A percentile compares a stretch with the other conserved stretches of the same genome.
Evolutionary conservation across 371 early-diverging fungal genomes (phyloP).

Genomic region (Mortierella sp.): DNA sequence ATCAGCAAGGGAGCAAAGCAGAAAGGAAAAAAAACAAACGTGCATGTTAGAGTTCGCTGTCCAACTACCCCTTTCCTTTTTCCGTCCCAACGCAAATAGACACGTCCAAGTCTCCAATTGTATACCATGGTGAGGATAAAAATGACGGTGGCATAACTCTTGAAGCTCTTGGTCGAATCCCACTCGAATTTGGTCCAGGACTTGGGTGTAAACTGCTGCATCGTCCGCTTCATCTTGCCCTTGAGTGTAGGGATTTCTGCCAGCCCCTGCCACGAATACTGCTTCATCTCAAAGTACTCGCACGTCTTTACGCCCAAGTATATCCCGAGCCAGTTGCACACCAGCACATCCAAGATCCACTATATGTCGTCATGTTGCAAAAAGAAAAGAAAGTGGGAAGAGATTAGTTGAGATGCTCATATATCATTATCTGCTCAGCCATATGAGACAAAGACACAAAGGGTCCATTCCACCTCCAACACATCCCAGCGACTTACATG

Average conservation of each 20-base stretch:
- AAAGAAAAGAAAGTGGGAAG: neutral
- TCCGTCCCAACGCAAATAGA: neutral
- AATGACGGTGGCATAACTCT: conserved; percentile 57
- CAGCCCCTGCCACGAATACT: conserved; percentile 95
- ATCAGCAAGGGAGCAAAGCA: conserved; percentile 73
- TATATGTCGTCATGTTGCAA: conserved; percentile 32
- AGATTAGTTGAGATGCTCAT: neutral
- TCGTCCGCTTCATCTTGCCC: conserved; percentile 90
- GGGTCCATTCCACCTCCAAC: neutral
- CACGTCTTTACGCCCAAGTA: conserved; percentile 96
- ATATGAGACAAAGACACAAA: neutral
- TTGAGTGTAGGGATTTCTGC: conserved; percentile 83
- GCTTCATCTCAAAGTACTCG: conserved; percentile 95
- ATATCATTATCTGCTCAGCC: neutral
- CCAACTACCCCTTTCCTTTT: neutral
- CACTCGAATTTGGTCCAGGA: conserved; percentile 95
- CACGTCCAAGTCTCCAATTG: too few species aligned
- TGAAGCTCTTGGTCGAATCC: conserved; percentile 65
- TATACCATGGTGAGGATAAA: conserved; percentile 57
- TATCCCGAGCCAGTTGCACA: conserved; percentile 96
- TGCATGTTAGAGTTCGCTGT: neutral
- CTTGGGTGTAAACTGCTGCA: conserved; percentile 95
- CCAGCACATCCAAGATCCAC: conserved; percentile 97
- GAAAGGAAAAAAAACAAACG: neutral
- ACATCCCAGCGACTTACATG: conserved; percentile 73